These are phyloP conservation scores for Hypomontagnella submonticulosa DNA, from an alignment of 495 filamentous ascomycete species.

Conservation along the genomic window DNA sequence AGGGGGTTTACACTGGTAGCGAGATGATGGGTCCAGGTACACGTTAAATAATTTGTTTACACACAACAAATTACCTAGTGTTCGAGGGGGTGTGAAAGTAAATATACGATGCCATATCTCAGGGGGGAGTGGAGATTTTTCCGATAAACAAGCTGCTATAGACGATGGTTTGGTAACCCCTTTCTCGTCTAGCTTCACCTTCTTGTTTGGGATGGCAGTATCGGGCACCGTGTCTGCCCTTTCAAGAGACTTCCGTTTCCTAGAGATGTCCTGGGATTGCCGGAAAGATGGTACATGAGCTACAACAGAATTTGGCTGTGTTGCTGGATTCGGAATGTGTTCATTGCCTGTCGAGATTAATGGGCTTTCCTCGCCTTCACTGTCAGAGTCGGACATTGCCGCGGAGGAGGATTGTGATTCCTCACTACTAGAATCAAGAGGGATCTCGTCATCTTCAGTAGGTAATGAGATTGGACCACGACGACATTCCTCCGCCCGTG, in stretches of 20 bases:
- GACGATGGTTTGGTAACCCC: background rate
- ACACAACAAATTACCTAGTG: constrained; percentile 60
- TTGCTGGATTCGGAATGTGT: constrained; percentile 17
- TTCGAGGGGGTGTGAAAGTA: constrained; percentile 62
- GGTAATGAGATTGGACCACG: background rate
- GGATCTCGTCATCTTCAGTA: constrained; percentile 35
- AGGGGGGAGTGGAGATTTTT: constrained; percentile 58
- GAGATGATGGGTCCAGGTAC: constrained; percentile 61
- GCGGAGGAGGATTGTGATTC: constrained; percentile 28
- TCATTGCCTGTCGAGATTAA: constrained; percentile 25
- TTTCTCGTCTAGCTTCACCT: constrained; percentile 50
- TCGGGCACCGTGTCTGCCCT: constrained; percentile 13
- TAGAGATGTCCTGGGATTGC: constrained; percentile 31
- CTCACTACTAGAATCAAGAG: constrained; percentile 34
- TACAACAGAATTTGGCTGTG: constrained; percentile 8
- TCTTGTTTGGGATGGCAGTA: constrained; percentile 46
- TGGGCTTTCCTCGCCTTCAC: constrained; percentile 8
- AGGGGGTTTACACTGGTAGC: constrained; percentile 41
- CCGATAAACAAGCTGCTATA: constrained; percentile 12
- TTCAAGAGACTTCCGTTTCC: constrained; percentile 54
- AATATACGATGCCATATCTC: constrained; percentile 69
- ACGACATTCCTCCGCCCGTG: background rate
- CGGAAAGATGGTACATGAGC: constrained; percentile 6
- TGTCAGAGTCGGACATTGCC: constrained; percentile 33
- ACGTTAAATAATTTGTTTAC: constrained; percentile 64